These are phyloP conservation scores for Pleurotus platypus DNA, from an alignment of 768 basidiomycete genomes.

Conservation along the genomic window DNA sequence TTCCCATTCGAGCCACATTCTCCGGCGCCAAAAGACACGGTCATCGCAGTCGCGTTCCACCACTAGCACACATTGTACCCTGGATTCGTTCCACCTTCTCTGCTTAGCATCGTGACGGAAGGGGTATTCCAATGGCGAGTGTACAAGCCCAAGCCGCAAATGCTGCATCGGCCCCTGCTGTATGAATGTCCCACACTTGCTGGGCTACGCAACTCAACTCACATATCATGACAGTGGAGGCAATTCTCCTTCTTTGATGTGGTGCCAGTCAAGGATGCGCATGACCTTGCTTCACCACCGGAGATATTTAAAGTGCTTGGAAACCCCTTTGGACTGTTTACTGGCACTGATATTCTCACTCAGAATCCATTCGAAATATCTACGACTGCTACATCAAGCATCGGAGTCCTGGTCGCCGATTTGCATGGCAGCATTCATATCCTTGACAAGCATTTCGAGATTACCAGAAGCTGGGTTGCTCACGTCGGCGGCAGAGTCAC, in stretches of 20 bases:
- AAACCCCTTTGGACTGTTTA: neutral
- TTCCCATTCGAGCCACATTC: neutral
- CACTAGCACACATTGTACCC: neutral
- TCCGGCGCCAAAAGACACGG: neutral
- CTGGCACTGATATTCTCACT: conserved; percentile 1
- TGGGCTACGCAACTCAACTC: neutral
- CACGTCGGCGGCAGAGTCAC: conserved; percentile 79
- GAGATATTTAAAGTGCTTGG: conserved; percentile 69
- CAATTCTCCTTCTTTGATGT: conserved; percentile 90
- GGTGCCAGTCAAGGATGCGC: conserved; percentile 70
- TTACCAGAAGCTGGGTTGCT: conserved; percentile 72
- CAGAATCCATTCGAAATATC: conserved; percentile 74
- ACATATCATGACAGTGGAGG: conserved; percentile 54
- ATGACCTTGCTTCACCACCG: conserved; percentile 72
- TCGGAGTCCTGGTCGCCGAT: conserved; percentile 76
- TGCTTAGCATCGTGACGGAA: no score
- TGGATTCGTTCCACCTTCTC: neutral
- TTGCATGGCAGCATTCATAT: conserved; percentile 82
- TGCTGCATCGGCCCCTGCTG: conserved; percentile 18
- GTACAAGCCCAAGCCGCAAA: neutral
- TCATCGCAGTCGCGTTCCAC: neutral
- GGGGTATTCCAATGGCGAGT: neutral
- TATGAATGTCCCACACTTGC: conserved; percentile 10
- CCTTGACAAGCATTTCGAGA: conserved; percentile 71
- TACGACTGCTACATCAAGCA: conserved; percentile 55